These are phyloP conservation scores for Meyerozyma elateridarum DNA, from an alignment of 1,139 yeast species.

Conservation along the genomic window DNA sequence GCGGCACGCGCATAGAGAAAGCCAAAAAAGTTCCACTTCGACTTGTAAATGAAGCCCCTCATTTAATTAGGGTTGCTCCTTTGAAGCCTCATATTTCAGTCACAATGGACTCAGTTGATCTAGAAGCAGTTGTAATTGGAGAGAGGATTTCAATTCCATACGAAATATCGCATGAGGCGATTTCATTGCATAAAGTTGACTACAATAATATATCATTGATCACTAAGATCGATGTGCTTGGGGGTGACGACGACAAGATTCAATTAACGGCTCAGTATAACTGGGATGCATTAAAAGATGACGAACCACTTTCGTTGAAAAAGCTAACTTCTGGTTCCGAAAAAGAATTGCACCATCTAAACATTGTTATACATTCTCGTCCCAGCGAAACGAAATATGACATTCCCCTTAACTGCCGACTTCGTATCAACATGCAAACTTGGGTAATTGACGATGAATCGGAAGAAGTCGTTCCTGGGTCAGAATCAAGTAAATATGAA, in stretches of 20 bases:
- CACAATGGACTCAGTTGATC: conserved; percentile 6
- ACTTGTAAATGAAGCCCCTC: conserved; percentile 8
- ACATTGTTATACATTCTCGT: conserved; percentile 25
- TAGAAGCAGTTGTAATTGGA: conserved; percentile 18
- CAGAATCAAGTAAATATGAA: conserved; percentile 4
- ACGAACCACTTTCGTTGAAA: conserved; percentile 29
- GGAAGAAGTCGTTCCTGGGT: no score
- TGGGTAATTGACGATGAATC: background rate
- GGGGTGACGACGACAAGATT: conserved; percentile 15
- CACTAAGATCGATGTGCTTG: conserved; percentile 18
- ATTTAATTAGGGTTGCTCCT: conserved; percentile 13
- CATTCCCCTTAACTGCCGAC: no score
- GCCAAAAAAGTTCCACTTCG: conserved; percentile 10
- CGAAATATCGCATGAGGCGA: conserved; percentile 15
- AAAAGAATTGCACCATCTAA: conserved; percentile 15
- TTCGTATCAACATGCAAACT: conserved; percentile 2
- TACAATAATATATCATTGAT: conserved; percentile 20
- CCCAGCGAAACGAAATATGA: conserved; percentile 6
- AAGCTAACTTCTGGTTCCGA: conserved; percentile 10
- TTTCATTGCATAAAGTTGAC: conserved; percentile 15
- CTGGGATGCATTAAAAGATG: conserved; percentile 41
- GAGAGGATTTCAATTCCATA: conserved; percentile 20
- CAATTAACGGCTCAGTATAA: conserved; percentile 21
- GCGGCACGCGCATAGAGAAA: conserved; percentile 10
- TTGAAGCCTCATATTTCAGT: conserved; percentile 14